phyloP scores from a whole-genome alignment of 2,329 filamentous ascomycete species.

The Aspergillus puulaauensis region DNA sequence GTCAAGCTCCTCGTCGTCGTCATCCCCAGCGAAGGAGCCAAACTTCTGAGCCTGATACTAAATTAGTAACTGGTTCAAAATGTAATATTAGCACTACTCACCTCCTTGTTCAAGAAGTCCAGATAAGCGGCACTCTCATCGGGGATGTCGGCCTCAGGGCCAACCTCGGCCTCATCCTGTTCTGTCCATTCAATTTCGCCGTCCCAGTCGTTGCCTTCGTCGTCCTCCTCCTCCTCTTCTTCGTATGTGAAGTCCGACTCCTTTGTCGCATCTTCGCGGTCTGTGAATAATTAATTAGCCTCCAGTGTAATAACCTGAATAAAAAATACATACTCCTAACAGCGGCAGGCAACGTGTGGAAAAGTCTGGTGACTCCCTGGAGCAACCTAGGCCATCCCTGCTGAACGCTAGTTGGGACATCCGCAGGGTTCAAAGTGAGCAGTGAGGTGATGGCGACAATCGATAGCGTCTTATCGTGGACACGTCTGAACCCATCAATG shows the following conservation, averaged over 20 bases:
- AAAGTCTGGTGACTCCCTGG: slow-evolving; percentile 83
- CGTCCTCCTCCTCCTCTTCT: slow-evolving; percentile 74
- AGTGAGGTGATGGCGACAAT: slow-evolving; percentile 90
- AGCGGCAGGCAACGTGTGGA: slow-evolving; percentile 85
- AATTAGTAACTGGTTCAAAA: slow-evolving; percentile 13
- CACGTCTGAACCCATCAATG: slow-evolving; percentile 88
- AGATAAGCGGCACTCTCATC: slow-evolving; percentile 94
- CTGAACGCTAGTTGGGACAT: slow-evolving; percentile 88
- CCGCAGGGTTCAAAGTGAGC: slow-evolving; percentile 72
- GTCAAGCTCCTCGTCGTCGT: slow-evolving; percentile 87
- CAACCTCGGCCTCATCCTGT: slow-evolving; percentile 62
- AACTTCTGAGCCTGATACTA: slow-evolving; percentile 73
- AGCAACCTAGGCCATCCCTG: slow-evolving; percentile 92
- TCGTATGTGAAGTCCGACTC: slow-evolving; percentile 79
- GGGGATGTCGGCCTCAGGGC: slow-evolving; percentile 65
- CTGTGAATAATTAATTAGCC: slow-evolving; percentile 40
- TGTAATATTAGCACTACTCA: slow-evolving; percentile 34
- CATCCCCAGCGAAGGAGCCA: slow-evolving; percentile 68
- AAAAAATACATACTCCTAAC: slow-evolving; percentile 67
- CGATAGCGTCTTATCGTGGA: slow-evolving; percentile 98
- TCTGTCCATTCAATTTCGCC: slow-evolving; percentile 69
- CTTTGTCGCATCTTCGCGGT: slow-evolving; percentile 86
- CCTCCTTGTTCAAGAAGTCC: slow-evolving; percentile 92
- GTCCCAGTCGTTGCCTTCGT: slow-evolving; percentile 81
- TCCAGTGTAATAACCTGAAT: not conserved